Evolutionary conservation across 2,329 filamentous ascomycete genomes (phyloP), one percentile per base, ranked within the genome.

Genomic region (Trichoderma koningii): DNA sequence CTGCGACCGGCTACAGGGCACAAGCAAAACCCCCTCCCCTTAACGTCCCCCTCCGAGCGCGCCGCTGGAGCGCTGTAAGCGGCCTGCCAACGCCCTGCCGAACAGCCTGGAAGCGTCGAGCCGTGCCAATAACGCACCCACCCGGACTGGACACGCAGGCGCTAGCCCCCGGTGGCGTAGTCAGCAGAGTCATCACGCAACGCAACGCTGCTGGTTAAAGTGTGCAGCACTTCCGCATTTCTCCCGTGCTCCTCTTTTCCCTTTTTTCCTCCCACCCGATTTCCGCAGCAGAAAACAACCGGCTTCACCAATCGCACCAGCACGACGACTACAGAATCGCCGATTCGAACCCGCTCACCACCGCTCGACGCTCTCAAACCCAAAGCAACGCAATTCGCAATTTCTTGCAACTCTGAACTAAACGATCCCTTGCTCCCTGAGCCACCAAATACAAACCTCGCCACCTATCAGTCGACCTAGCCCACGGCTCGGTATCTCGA

Each of bases 391-490:
- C 34, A 38, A 23, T 5, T 19, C 5, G 15, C 38, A 45, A 21
- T 5, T 47, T 55, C 26, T 48, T 19, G 10, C 48, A 45, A 51
- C 5, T 7, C 19, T 3, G 5, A 42, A 64, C 41, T 30, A 1
- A 30, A 64, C 41, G 34, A 41, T 42, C 38, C 48, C 9, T 50
- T 41, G 55, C 55, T 5, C 12, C 30, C 48, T 47, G 48, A 48
- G 55, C 26, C 41, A 41, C 19, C 62, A 44, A 34, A 23, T 38
- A 28, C 45, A 53, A 42, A 12, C 19, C 50, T 65, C 56, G 56
- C 64, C 64, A 65, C 64, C 56, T 42, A 23, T 12, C 55, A n/a
- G 64, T 64, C 64, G 64, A 66, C 64, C 56, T 44, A 66, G 60
- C 51, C 52, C 52, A 21, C 44, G 53, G 64, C 64, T 66, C 64